Evolutionary conservation across 768 basidiomycete species (phyloP), one percentile per base, ranked within the genome.

Genomic region (Tylopilus sp.): DNA sequence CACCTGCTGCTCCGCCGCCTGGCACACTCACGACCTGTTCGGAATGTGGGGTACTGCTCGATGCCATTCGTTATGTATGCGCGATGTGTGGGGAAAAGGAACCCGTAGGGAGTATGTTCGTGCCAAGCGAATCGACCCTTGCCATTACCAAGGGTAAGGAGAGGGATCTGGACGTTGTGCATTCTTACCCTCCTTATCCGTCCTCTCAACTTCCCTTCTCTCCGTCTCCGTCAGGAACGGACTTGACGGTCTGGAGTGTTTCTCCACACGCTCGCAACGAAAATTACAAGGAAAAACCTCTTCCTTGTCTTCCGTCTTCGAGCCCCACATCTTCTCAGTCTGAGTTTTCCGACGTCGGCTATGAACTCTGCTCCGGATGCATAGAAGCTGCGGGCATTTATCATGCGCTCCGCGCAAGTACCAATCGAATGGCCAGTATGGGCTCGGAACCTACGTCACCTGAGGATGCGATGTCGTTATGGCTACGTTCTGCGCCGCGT

Each of bases 61-160:
- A 92, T 47, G 79, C 82, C n/a, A 83, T 96, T 66, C 85, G 91
- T 42, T 97, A 98, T 67, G 86, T 95, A 14, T 98, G 95, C 63
- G 79, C 86, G 5, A 87, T 85, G 22, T 96, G 94, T 61, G 92
- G 92, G 10, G 88, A 90, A 70, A 90, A 85, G 66, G 71, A 77
- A 43, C 81, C 87, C 7, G 62, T 67, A 6, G 38, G 54, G 56
- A 56, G 45, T 55, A 53, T 50, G 55, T 45, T 54, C 21, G 28
- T 22, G 11, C 36, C 43, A 26, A 56, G 47, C 28, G 57, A 54
- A 41, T 58, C 54, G 25, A 55, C 12, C 38, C 42, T 52, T 19
- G 54, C 58, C 48, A 22, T 64, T 46, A 53, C 67, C 40, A 82
- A 84, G 56, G 81, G 80, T 29, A 87, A 69, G 77, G 74, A 44